A percentile compares a stretch with the other conserved stretches of the same genome.
Evolutionary conservation across 495 filamentous ascomycete species (phyloP).

Genomic region (Diplogelasinospora grovesii): DNA sequence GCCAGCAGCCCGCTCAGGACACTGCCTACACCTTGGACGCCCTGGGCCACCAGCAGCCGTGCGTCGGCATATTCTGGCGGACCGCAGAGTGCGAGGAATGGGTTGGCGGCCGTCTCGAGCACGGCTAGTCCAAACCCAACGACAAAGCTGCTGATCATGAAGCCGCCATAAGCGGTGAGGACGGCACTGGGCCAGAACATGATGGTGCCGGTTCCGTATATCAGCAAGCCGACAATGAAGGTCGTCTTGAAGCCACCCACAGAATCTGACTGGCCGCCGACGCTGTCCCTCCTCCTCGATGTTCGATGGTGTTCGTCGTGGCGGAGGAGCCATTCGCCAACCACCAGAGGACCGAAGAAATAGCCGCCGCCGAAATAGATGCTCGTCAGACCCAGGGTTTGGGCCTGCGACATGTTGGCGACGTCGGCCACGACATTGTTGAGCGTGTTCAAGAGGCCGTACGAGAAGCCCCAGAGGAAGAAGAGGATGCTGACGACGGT

Average conservation of each 20-base stretch:
- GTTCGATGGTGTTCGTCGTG: slow-evolving; percentile 44
- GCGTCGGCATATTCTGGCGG: slow-evolving; percentile 44
- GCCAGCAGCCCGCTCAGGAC: slow-evolving; percentile 61
- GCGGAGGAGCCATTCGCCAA: slow-evolving; percentile 59
- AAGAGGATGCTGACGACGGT: slow-evolving; percentile 69
- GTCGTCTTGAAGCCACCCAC: slow-evolving; percentile 51
- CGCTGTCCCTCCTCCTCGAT: slow-evolving; percentile 1
- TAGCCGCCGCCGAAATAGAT: slow-evolving; percentile 49
- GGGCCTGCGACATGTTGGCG: slow-evolving; percentile 25
- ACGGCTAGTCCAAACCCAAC: slow-evolving; percentile 63
- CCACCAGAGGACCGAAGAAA: slow-evolving; percentile 57
- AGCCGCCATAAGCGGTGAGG: slow-evolving; percentile 63
- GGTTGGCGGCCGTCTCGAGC: slow-evolving; percentile 69
- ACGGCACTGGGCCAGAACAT: slow-evolving; percentile 57
- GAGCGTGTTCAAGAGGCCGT: slow-evolving; percentile 62
- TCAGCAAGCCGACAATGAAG: slow-evolving; percentile 60
- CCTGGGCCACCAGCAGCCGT: slow-evolving; percentile 62
- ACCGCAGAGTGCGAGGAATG: slow-evolving; percentile 46
- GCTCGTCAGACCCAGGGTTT: slow-evolving; percentile 31
- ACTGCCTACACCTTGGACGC: slow-evolving; percentile 60
- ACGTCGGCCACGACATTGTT: slow-evolving; percentile 50
- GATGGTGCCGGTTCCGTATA: slow-evolving; percentile 56
- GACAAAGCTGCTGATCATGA: slow-evolving; percentile 63
- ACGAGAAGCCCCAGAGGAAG: slow-evolving; percentile 83
- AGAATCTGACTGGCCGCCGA: slow-evolving; percentile 12